Base-by-base conservation (phyloP, 2,329 filamentous ascomycete genomes). In the Hypoxylon sp. region DNA sequence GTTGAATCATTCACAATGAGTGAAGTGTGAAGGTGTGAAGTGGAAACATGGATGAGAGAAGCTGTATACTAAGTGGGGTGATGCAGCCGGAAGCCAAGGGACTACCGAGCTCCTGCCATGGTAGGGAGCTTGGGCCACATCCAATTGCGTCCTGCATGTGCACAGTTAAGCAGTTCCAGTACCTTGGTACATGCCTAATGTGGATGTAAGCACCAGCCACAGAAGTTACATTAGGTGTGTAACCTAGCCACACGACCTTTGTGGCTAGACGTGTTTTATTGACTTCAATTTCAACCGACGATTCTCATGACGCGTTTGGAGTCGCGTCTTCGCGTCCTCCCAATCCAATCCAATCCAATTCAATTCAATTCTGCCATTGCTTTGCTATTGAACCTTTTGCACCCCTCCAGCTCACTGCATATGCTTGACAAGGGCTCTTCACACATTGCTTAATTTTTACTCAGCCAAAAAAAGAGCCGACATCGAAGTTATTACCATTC, bases 211-310 rank as follows among this genome's bases (percentile, higher is more conserved):
- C 6, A 28, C 25, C 25, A 28, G 25, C 25, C 25, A 28, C 41
- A n/a, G 23, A 9, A 50, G 5, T 50, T 17, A 43, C 6, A 9
- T 43, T 3, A 17, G 6, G n/a, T n/a, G 5, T 14, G 38, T 41
- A 41, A 43, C 17, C 5, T 43, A 17, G n/a, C 19, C 14, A 19
- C 9, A 25, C 19, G 6, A 36, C 5, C 10, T 28, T 1, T 63
- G 70, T 74, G 69, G 69, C 71, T 70, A 23, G 38, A 21, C 65
- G 59, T 63, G 67, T 66, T 69, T 69, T 72, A 74, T 75, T 75
- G 65, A 69, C 52, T 23, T 23, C 23, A 23, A 23, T 71, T 66
- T 59, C 41, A 23, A 23, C 9, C 41, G 32, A 13, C 25, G 23
- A 11, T 58, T 32, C 19, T 13, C 53, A 7, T 43, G 55, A 55